Evolutionary conservation across 306 rosid genomes (phyloP).

Genomic region (Malus asiatica): DNA sequence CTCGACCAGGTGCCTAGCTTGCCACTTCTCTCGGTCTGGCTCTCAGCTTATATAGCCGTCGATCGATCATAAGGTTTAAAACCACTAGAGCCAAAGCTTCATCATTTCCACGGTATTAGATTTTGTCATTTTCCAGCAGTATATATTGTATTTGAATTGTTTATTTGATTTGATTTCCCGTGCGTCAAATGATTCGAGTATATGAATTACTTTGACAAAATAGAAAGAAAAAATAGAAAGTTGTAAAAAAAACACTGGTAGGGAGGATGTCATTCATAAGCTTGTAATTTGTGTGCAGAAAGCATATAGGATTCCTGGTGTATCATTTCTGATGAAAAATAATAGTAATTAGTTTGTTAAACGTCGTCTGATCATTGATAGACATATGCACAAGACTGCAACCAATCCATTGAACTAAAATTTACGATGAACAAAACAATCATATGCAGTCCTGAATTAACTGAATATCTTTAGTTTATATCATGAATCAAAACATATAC

Average conservation of each 20-base stretch:
- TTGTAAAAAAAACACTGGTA: no score
- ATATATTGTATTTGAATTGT: no score
- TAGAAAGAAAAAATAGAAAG: no score
- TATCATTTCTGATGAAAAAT: no score
- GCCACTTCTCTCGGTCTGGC: not conserved
- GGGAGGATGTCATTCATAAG: not conserved
- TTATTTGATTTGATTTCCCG: no score
- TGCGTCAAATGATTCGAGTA: no score
- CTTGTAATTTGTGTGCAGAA: conserved; percentile 30
- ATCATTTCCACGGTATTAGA: not conserved
- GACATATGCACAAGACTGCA: not conserved
- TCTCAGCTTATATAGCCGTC: not conserved
- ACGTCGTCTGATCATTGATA: no score
- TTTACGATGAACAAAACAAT: no score
- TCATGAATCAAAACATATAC: not conserved
- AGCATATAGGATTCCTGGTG: conserved; percentile 6
- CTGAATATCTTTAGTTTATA: not conserved
- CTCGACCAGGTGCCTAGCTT: not conserved
- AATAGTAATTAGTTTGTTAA: no score
- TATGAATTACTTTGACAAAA: no score
- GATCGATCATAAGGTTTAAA: not conserved
- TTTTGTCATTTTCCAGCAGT: not conserved
- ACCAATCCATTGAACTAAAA: not conserved
- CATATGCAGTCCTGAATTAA: not conserved
- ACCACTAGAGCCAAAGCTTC: not conserved